Evolutionary conservation across 768 basidiomycete genomes (phyloP).

Genomic region (Boletus reticuloceps): DNA sequence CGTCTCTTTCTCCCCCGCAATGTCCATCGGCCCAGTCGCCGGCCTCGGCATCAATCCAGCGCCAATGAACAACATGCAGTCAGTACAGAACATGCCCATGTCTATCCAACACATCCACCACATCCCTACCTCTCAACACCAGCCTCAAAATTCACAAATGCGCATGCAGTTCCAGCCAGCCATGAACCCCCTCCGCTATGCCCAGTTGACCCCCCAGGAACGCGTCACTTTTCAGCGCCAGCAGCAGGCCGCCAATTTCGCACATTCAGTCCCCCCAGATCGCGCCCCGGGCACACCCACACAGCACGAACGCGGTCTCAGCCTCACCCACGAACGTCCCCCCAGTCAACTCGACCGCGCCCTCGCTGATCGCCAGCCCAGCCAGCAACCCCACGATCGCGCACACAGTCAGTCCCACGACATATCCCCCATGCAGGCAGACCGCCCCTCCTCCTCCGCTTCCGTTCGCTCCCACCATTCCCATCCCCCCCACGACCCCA

Average conservation of each 20-base stretch:
- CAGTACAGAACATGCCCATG: not conserved
- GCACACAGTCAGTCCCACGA: conserved; percentile 25
- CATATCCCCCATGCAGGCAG: conserved; percentile 8
- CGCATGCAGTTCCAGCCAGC: conserved; percentile 18
- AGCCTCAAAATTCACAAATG: conserved; percentile 21
- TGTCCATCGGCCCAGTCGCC: conserved; percentile 4
- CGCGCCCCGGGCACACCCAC: conserved; percentile 19
- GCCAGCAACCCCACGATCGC: conserved; percentile 22
- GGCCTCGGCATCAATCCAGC: not conserved
- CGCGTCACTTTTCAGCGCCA: conserved; percentile 30
- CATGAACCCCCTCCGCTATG: conserved; percentile 23
- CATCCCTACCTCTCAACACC: conserved; percentile 18
- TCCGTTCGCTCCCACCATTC: conserved; percentile 29
- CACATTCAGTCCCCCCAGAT: conserved; percentile 12
- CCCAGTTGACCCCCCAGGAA: conserved; percentile 30
- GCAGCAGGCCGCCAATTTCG: conserved; percentile 13
- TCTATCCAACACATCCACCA: conserved; percentile 22
- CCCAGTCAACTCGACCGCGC: conserved; percentile 23
- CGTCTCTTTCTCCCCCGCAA: conserved; percentile 3
- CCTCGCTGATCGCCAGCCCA: conserved; percentile 17
- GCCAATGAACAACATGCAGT: conserved; percentile 11
- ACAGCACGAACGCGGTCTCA: conserved; percentile 21
- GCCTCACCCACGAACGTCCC: conserved; percentile 21
- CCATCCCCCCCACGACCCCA: conserved; percentile 18
- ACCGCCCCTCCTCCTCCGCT: conserved; percentile 28